phyloP scores from a whole-genome alignment of 176 grass and related monocot genomes.

The Oryza nivara region DNA sequence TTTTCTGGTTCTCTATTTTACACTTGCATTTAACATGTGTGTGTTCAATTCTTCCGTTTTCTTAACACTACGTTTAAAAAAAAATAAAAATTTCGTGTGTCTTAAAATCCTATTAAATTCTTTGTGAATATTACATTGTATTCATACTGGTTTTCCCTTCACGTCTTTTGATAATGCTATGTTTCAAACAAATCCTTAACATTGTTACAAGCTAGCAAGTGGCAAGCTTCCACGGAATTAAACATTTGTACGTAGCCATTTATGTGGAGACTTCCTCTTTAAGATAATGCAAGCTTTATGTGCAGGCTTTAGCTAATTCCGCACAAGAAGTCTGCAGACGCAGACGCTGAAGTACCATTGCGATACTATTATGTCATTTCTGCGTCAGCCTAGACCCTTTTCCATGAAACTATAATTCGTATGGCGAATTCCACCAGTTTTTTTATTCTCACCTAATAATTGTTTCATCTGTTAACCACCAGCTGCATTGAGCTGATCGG shows the following conservation, averaged over 20 bases:
- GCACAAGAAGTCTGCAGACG: not conserved
- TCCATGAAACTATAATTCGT: not conserved
- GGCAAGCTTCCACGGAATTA: not conserved
- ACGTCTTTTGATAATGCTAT: no score
- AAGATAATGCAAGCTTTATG: not conserved
- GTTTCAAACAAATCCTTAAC: no score
- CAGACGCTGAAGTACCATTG: not conserved
- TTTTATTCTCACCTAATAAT: conserved; percentile 29
- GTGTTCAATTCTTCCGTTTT: no score
- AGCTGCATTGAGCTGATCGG: conserved; percentile 25
- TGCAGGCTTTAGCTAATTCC: not conserved
- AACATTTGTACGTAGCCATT: not conserved
- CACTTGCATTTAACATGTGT: no score
- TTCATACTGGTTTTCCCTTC: no score
- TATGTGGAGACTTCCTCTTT: not conserved
- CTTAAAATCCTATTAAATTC: no score
- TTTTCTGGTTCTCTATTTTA: no score
- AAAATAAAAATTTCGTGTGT: no score
- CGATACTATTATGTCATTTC: conserved; percentile 26
- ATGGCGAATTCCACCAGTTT: not conserved
- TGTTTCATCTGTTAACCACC: conserved; percentile 27
- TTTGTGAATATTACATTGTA: no score
- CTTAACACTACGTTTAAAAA: no score
- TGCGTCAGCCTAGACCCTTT: conserved; percentile 10
- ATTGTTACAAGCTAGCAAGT: not conserved